Conservation (phyloP, 2,329 filamentous ascomycete species). For the Bipolaris victoriae region DNA sequence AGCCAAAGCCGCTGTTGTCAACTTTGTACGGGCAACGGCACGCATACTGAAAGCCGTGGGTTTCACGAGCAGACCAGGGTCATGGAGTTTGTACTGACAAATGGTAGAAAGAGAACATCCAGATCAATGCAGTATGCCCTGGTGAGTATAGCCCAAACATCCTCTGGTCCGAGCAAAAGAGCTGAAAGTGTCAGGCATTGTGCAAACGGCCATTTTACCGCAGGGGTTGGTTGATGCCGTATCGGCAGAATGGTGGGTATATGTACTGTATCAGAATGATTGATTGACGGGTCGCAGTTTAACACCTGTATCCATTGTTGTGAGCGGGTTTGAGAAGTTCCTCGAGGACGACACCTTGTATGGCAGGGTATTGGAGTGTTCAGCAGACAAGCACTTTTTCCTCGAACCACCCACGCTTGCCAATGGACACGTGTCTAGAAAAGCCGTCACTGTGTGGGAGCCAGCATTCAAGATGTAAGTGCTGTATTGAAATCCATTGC, state of each 20-base stretch:
- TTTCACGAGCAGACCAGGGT: neutral
- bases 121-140: slow-evolving; percentile 58
- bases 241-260: slow-evolving; percentile 29
- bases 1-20: slow-evolving; percentile 56
- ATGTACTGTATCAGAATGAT: neutral
- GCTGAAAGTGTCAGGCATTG: slow-evolving; percentile 45
- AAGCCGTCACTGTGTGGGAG: slow-evolving; percentile 58
- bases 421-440: slow-evolving; percentile 53
- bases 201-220: slow-evolving; percentile 50
- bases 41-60: slow-evolving; percentile 30
- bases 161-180: neutral
- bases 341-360: slow-evolving; percentile 53
- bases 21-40: slow-evolving; percentile 33
- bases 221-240: slow-evolving; percentile 37
- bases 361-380: slow-evolving; percentile 56
- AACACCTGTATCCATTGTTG: slow-evolving; percentile 52
- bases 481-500: neutral
- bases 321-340: slow-evolving; percentile 55
- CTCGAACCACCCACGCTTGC: slow-evolving; percentile 45
- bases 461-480: slow-evolving; percentile 53
- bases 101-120: slow-evolving; percentile 54
- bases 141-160: slow-evolving; percentile 4
- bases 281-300: slow-evolving; percentile 19
- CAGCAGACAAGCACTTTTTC: slow-evolving; percentile 51
- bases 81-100: slow-evolving; percentile 5